Evolutionary conservation across 2,329 filamentous ascomycete genomes (phyloP), one percentile per base, ranked within the genome.

Genomic region (Thelonectria blattea): DNA sequence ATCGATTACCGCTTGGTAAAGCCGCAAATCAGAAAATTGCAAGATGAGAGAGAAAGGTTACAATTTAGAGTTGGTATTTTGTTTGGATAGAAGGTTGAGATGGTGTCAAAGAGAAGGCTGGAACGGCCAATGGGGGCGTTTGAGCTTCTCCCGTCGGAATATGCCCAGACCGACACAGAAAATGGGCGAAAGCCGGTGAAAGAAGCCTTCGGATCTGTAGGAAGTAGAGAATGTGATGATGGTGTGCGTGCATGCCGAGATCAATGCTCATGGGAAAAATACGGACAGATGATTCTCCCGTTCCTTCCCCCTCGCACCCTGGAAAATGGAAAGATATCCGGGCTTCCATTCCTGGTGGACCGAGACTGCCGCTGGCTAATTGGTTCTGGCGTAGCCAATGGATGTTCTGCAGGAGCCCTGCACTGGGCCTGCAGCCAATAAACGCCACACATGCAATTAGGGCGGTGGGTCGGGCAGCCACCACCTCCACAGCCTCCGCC

Each of bases 401-500:
- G n/a, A n/a, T 56, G 52, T 48, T 42, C 20, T 42, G 52, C 58
- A 56, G 53, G 52, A 41, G 27, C 46, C 34, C 20, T 24, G 22
- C 22, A 24, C 22, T 6, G 22, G 3, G 22, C n/a, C n/a, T 46
- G 43, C 50, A 61, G 55, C 59, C 59, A 61, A 61, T 61, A 45
- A 51, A 37, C 46, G 59, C 41, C 22, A 41, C 22, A 22, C 27
- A 11, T 47, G 20, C 37, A 18, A 27, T 54, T 55, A 61, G 58
- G 58, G 59, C 22, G 59, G 53, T 50, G 53, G 53, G 52, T 49
- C 56, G 56, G 27, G 56, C 7, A 39, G 49, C 52, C 39, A 20
- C 41, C 32, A 20, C 56, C 60, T 62, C 60, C 56, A 55, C 60
- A 58, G 30, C 55, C 50, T 41, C 48, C 58, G 57, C 51, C 46